phyloP scores from a whole-genome alignment of 192 early-diverging fungal genomes.

The Paraglomus brasilianum region DNA sequence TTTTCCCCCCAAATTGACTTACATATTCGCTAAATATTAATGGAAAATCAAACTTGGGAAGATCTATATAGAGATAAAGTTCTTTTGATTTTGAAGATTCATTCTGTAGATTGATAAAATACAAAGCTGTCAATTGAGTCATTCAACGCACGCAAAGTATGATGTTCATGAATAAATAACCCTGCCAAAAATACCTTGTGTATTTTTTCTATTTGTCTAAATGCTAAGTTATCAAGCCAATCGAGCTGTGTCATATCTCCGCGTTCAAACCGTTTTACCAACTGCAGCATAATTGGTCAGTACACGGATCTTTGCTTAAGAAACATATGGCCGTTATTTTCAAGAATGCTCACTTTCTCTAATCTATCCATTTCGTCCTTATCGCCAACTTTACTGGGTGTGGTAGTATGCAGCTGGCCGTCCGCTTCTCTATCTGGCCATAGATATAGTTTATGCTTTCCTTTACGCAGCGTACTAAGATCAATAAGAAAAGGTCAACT shows the following conservation, averaged over 20 bases:
- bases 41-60: slow-evolving; percentile 96
- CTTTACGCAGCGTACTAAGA: slow-evolving; percentile 76
- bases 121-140: background rate
- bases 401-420: slow-evolving; percentile 50
- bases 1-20: slow-evolving; percentile 39
- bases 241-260: slow-evolving; percentile 84
- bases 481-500: slow-evolving; percentile 9
- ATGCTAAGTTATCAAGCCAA: slow-evolving; percentile 91
- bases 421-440: slow-evolving; percentile 72
- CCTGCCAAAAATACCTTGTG: slow-evolving; percentile 52
- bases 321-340: no score
- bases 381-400: slow-evolving; percentile 53
- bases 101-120: slow-evolving; percentile 41
- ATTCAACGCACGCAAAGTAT: background rate
- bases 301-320: no score
- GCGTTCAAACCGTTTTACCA: slow-evolving; percentile 80
- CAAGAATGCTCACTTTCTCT: slow-evolving; percentile 61
- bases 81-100: slow-evolving; percentile 54
- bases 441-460: slow-evolving; percentile 73
- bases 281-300: slow-evolving; percentile 28
- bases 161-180: slow-evolving; percentile 1
- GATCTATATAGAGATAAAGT: slow-evolving; percentile 80
- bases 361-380: slow-evolving; percentile 79
- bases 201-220: slow-evolving; percentile 85
- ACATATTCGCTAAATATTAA: slow-evolving; percentile 86